Percentiles rank a stretch among this genome's conserved stretches.
Evolutionary conservation across 2,329 filamentous ascomycete species (phyloP).

Genomic region (Aspergillus tamarii): DNA sequence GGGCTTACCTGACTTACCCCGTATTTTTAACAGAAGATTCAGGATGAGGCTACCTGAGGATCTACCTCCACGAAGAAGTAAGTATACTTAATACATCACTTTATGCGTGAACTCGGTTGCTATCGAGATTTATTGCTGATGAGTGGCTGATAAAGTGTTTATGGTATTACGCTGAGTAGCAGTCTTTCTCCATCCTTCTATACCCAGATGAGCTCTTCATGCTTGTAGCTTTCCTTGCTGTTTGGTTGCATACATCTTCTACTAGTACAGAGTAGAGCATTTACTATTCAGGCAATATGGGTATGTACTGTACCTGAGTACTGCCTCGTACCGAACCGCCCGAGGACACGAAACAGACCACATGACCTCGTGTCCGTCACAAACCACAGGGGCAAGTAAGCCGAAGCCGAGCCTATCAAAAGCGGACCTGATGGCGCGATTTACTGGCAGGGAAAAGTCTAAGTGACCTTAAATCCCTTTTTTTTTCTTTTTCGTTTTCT

Average conservation of each 20-base stretch:
- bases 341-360: constrained; percentile 2
- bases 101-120: background rate
- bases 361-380: constrained; percentile 14
- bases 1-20: constrained; percentile 7
- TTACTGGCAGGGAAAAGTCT: constrained; percentile 2
- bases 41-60: background rate
- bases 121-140: background rate
- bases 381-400: constrained; percentile 12
- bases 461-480: constrained; percentile 7
- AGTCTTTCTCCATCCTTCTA: background rate
- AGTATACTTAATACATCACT: background rate
- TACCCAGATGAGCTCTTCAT: too few relatives aligned
- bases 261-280: too few relatives aligned
- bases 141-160: too few relatives aligned
- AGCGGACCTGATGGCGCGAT: constrained; percentile 4
- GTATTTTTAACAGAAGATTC: constrained; percentile 1
- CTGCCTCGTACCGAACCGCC: background rate
- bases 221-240: background rate
- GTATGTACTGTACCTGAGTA: background rate
- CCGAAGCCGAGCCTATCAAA: constrained; percentile 13
- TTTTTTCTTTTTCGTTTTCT: too few relatives aligned
- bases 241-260: too few relatives aligned
- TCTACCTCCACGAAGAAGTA: background rate
- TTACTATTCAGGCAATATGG: too few relatives aligned
- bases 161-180: background rate